Percentiles rank a stretch among this genome's conserved stretches.
Conservation (phyloP, 176 grass and related monocot genomes). For the Paspalum vaginatum region DNA sequence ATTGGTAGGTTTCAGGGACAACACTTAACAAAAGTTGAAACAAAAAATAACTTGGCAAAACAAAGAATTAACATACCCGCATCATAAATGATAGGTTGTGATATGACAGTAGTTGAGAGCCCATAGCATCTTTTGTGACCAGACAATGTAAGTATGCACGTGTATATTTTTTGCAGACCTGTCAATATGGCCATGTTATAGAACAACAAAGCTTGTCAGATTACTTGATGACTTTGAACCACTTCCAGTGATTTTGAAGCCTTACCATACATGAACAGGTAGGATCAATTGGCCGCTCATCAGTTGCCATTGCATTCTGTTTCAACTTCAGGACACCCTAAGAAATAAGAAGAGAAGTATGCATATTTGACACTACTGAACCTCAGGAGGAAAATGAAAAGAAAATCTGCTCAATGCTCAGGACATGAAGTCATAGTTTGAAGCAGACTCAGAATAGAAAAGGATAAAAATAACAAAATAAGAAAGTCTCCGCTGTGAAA, state of each 20-base stretch:
- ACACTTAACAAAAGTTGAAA: conserved; percentile 1
- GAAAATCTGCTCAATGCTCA: not conserved
- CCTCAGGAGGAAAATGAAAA: not conserved
- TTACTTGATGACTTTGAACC: not conserved
- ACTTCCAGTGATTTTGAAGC: not conserved
- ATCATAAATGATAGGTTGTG: conserved; percentile 95
- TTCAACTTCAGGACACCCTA: conserved; percentile 96
- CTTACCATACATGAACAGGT: conserved; percentile 93
- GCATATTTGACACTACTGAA: not conserved
- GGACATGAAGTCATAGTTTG: not conserved
- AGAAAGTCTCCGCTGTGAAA: not conserved
- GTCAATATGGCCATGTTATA: conserved; percentile 32
- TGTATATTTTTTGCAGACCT: conserved; percentile 95
- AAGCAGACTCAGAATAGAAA: not conserved
- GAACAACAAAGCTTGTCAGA: conserved; percentile 13
- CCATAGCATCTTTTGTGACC: conserved; percentile 95
- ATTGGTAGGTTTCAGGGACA: conserved; percentile 11
- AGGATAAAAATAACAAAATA: not conserved
- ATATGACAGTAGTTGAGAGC: conserved; percentile 88
- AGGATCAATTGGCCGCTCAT: conserved; percentile 91
- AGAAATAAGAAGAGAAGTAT: conserved; percentile 18
- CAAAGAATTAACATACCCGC: conserved; percentile 57
- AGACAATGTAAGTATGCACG: conserved; percentile 90
- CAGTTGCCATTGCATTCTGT: conserved; percentile 85
- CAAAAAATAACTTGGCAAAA: not conserved